Conservation (phyloP, 495 filamentous ascomycete species). For the Penicillium ucsense region DNA sequence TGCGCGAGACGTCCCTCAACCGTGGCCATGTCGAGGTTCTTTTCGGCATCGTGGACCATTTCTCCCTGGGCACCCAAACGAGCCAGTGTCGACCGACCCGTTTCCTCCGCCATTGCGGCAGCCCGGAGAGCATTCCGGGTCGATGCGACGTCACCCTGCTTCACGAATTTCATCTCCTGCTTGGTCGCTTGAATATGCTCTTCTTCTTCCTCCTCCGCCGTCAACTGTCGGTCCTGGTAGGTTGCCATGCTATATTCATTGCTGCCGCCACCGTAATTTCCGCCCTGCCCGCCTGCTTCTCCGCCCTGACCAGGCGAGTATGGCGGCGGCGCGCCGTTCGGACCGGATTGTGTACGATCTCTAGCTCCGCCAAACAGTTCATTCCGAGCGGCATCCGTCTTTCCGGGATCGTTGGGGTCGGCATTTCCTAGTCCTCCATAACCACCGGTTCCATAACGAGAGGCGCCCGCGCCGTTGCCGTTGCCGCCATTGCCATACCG, state of each 20-base stretch:
- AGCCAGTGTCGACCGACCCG: conserved; percentile 57
- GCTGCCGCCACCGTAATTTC: conserved; percentile 38
- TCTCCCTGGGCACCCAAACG: conserved; percentile 68
- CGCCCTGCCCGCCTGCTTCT: background rate
- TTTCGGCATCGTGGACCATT: conserved; percentile 67
- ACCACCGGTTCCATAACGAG: conserved; percentile 52
- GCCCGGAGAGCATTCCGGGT: conserved; percentile 59
- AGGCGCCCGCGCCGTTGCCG: conserved; percentile 18
- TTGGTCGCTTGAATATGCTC: conserved; percentile 61
- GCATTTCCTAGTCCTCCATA: conserved; percentile 60
- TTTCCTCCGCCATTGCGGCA: conserved; percentile 60
- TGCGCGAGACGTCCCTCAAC: conserved; percentile 63
- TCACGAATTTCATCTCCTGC: conserved; percentile 64
- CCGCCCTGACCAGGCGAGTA: conserved; percentile 26
- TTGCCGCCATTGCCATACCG: conserved; percentile 41
- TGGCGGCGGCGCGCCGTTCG: conserved; percentile 30
- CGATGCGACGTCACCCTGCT: conserved; percentile 63
- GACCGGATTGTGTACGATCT: conserved; percentile 40
- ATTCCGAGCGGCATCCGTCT: conserved; percentile 46
- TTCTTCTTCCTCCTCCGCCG: conserved; percentile 62
- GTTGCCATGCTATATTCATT: conserved; percentile 49
- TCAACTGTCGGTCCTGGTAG: conserved; percentile 58
- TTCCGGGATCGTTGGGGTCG: conserved; percentile 43
- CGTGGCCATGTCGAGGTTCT: conserved; percentile 58
- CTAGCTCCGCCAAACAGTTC: conserved; percentile 57